phyloP scores from a whole-genome alignment of 106 monocot species.

The Narthecium ossifragum region DNA sequence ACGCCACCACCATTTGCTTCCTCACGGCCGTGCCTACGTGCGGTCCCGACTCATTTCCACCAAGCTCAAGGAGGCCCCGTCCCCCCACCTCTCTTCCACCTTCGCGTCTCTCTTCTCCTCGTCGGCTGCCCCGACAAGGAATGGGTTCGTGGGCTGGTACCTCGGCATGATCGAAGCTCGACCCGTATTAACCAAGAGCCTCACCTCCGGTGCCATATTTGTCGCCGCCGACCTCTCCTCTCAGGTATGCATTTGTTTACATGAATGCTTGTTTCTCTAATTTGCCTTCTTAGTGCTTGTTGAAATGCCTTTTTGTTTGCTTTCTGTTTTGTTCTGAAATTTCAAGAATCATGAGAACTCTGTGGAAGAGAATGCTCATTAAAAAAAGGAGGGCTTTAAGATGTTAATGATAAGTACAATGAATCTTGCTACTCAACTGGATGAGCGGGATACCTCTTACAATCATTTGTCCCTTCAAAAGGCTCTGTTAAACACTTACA shows the following conservation, averaged over 20 bases:
- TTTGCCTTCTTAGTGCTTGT: background rate
- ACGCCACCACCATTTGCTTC: constrained; percentile 6
- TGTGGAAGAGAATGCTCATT: too few species aligned
- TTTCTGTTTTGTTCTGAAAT: background rate
- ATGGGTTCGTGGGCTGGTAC: constrained; percentile 60
- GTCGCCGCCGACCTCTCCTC: constrained; percentile 47
- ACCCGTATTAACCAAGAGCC: constrained; percentile 58
- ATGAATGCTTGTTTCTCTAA: background rate
- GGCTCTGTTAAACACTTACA: too few species aligned
- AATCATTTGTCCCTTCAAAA: too few species aligned
- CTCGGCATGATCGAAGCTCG: constrained; percentile 47
- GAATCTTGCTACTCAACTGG: too few species aligned
- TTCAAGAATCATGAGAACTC: too few species aligned
- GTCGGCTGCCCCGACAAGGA: constrained; percentile 10
- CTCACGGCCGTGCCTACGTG: background rate
- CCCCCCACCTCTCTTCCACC: background rate
- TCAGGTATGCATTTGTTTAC: constrained; percentile 24
- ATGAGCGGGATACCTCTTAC: too few species aligned
- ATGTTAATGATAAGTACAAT: too few species aligned
- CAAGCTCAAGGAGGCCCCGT: constrained; percentile 14
- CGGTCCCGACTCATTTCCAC: constrained; percentile 18
- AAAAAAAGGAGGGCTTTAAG: too few species aligned
- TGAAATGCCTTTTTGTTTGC: background rate
- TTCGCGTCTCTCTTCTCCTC: background rate
- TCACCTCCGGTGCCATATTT: constrained; percentile 61